Evolutionary conservation across 208 protist genomes (phyloP).

Genomic region (Trypanosoma caninum): DNA sequence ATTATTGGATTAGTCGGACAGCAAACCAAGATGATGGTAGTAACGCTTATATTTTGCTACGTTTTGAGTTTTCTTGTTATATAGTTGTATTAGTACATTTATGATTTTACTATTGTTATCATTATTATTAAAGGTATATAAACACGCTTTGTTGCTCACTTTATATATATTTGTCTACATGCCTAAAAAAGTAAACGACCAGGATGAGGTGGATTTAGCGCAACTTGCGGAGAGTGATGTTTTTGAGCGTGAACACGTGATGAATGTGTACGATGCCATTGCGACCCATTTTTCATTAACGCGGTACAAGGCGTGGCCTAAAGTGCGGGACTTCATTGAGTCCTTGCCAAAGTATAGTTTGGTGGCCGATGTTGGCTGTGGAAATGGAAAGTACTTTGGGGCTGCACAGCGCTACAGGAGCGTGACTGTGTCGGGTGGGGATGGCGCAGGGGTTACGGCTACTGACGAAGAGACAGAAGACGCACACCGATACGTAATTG

Average conservation of each 20-base stretch:
- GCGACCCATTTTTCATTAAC: conserved; percentile 82
- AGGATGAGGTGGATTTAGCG: conserved; percentile 1
- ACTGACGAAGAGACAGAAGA: not conserved
- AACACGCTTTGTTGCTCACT: not conserved
- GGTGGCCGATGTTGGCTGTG: conserved; percentile 83
- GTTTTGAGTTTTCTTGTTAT: not conserved
- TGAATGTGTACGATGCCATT: conserved; percentile 83
- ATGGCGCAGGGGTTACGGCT: not conserved
- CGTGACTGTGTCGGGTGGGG: not conserved
- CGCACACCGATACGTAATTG: conserved; percentile 53
- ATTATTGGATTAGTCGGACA: no score
- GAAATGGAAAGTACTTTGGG: conserved; percentile 88
- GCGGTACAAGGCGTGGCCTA: conserved; percentile 87
- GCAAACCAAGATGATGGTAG: no score
- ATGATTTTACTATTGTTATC: not conserved
- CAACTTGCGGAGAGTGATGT: conserved; percentile 15
- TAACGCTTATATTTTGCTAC: no score
- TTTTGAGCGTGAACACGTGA: conserved; percentile 70
- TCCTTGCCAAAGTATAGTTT: conserved; percentile 48
- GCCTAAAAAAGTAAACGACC: not conserved
- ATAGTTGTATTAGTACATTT: no score
- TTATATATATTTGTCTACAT: not conserved
- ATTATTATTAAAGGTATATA: not conserved
- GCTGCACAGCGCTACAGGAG: conserved; percentile 24
- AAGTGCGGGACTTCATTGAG: conserved; percentile 66